Conservation (phyloP, 345 rosid genomes). For the Anastatica hierochuntica region DNA sequence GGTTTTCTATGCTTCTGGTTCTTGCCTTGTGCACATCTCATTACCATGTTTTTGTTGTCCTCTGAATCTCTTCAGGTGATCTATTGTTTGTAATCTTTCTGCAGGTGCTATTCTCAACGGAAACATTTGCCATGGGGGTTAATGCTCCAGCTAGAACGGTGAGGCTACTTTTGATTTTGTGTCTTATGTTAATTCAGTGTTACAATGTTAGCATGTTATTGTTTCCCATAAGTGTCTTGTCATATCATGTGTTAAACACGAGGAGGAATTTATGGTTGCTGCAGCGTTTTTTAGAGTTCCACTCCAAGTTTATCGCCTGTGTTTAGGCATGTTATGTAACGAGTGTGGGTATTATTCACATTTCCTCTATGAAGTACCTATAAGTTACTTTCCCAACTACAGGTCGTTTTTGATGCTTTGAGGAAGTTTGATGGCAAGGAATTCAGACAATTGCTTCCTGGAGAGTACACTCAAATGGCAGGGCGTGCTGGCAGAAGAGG, state of each 20-base stretch:
- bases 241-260: too few species aligned
- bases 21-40: not conserved
- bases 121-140: conserved; percentile 99
- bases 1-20: not conserved
- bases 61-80: not conserved
- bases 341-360: too few species aligned
- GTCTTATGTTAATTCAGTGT: not conserved
- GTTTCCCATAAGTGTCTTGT: too few species aligned
- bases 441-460: conserved; percentile 76
- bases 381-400: conserved; percentile 18
- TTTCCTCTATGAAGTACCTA: not conserved
- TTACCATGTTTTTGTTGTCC: not conserved
- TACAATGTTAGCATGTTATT: conserved; percentile 9
- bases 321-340: not conserved
- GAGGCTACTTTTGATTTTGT: conserved; percentile 25
- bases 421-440: conserved; percentile 96
- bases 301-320: not conserved
- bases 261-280: too few species aligned
- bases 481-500: conserved; percentile 99
- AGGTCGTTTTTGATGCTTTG: conserved; percentile 90
- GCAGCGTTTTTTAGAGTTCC: not conserved
- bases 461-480: conserved; percentile 99
- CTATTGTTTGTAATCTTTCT: conserved; percentile 19
- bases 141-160: conserved; percentile 99
- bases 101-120: conserved; percentile 91